A percentile compares a stretch with the other conserved stretches of the same genome.
Conservation (phyloP, 1,284 basidiomycete species). For the Ustilago sp. region DNA sequence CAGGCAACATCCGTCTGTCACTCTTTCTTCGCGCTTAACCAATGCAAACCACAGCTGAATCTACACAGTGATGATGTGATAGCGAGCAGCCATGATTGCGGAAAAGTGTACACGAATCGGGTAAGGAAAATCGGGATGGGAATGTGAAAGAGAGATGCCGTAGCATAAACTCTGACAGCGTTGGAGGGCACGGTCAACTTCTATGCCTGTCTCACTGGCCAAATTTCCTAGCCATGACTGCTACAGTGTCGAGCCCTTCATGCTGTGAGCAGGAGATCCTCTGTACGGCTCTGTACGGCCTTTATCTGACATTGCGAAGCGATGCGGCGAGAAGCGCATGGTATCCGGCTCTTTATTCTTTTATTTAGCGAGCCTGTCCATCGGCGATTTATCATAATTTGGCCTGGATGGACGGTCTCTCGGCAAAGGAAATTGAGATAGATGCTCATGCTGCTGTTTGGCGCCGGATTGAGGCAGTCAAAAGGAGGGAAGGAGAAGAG, state of each 20-base stretch:
- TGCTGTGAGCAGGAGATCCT: neutral
- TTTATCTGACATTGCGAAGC: too few species aligned
- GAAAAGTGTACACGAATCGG: neutral
- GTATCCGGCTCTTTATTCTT: too few species aligned
- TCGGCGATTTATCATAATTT: conserved; percentile 24
- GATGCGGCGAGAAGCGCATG: too few species aligned
- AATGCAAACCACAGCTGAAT: neutral
- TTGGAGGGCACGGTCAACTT: conserved; percentile 31
- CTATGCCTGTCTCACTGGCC: conserved; percentile 9
- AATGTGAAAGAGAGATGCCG: neutral
- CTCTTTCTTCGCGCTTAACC: neutral
- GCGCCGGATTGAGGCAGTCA: neutral
- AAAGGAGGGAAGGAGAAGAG: neutral
- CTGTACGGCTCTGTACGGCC: too few species aligned
- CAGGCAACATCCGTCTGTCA: neutral
- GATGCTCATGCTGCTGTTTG: too few species aligned
- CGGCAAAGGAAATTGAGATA: neutral
- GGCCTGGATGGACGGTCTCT: neutral
- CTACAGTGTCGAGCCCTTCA: neutral
- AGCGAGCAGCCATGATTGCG: neutral
- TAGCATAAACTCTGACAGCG: neutral
- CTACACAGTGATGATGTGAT: too few species aligned
- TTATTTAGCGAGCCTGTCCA: conserved; percentile 13
- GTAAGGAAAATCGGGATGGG: neutral
- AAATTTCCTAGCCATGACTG: neutral